Evolutionary conservation across 169 alveolate genomes (phyloP).

Genomic region (Babesia sp.): DNA sequence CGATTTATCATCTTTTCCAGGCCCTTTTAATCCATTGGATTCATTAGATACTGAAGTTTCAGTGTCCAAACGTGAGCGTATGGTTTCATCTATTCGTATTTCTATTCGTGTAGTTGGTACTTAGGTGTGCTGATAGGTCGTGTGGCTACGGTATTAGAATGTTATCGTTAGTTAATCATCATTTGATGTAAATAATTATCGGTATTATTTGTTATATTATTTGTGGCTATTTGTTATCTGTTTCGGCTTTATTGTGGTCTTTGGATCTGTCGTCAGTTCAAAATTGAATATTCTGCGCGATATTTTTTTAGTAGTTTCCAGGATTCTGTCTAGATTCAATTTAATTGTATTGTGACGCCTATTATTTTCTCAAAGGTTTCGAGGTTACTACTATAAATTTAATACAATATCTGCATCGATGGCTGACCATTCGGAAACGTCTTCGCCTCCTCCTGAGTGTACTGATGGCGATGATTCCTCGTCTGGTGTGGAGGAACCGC

Average conservation of each 20-base stretch:
- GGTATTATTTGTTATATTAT: not conserved
- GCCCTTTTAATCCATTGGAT: not conserved
- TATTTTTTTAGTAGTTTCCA: no score
- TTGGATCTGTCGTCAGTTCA: not conserved
- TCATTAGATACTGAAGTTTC: not conserved
- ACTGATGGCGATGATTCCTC: no score
- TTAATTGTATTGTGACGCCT: no score
- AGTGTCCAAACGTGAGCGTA: conserved; percentile 14
- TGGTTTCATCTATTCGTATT: conserved; percentile 31
- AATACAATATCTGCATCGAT: no score
- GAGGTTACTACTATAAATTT: no score
- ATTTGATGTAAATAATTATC: not conserved
- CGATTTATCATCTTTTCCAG: not conserved
- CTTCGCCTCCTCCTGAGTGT: no score
- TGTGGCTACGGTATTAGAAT: not conserved
- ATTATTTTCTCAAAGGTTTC: no score
- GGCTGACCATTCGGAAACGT: no score
- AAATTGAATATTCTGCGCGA: not conserved
- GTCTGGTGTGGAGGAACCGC: no score
- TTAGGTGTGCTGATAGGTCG: conserved; percentile 2
- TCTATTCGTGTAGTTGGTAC: not conserved
- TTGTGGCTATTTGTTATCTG: not conserved
- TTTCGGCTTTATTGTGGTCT: not conserved
- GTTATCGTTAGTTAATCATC: no score
- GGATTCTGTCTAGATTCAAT: no score